A percentile compares a stretch with the other conserved stretches of the same genome.
These are phyloP conservation scores for Spathaspora passalidarum DNA, from an alignment of 805 yeast species.

Conservation along the genomic window DNA sequence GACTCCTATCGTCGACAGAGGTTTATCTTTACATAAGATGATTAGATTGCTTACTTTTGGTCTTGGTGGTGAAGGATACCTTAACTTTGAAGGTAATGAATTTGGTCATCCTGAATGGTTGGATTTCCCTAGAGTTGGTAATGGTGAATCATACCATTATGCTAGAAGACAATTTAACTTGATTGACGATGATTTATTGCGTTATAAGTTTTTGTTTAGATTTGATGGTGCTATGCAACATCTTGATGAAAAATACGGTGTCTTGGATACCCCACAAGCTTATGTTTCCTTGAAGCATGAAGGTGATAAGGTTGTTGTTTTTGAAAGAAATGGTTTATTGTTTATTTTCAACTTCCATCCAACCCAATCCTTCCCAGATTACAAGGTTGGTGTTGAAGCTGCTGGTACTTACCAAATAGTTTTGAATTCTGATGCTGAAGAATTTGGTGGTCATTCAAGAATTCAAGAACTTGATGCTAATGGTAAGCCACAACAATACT, in stretches of 20 bases:
- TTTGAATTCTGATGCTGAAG: conserved; percentile 66
- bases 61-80: conserved; percentile 95
- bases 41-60: conserved; percentile 84
- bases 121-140: conserved; percentile 92
- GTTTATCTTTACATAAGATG: conserved; percentile 86
- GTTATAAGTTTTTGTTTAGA: conserved; percentile 74
- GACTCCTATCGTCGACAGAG: conserved; percentile 82
- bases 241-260: conserved; percentile 64
- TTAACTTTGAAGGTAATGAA: conserved; percentile 96
- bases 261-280: conserved; percentile 70
- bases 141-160: conserved; percentile 83
- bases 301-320: conserved; percentile 81
- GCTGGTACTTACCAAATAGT: conserved; percentile 76
- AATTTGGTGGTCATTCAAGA: conserved; percentile 81
- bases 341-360: conserved; percentile 93
- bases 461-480: conserved; percentile 44
- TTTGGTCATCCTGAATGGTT: conserved; percentile 99
- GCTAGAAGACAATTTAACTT: conserved; percentile 94
- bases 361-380: conserved; percentile 75
- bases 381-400: conserved; percentile 82
- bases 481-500: conserved; percentile 45
- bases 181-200: conserved; percentile 71
- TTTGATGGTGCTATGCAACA: conserved; percentile 86
- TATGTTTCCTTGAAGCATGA: conserved; percentile 88
- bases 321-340: conserved; percentile 80